A percentile compares a stretch with the other conserved stretches of the same genome.
Conservation (phyloP, 768 basidiomycete genomes). For the Termitomyces sp. region DNA sequence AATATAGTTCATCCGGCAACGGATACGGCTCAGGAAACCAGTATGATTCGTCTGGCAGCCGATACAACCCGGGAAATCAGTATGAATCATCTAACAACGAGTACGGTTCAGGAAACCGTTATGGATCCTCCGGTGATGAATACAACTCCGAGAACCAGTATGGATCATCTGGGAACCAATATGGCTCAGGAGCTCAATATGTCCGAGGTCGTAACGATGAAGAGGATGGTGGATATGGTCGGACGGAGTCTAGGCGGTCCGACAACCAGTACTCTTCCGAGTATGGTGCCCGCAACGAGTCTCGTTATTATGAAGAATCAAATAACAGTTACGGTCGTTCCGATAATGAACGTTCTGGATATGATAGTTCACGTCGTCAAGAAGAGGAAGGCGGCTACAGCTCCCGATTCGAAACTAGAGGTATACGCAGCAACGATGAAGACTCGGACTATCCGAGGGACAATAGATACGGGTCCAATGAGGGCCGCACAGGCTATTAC, state of each 20-base stretch:
- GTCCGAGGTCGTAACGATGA: not conserved
- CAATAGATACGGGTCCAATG: slow-evolving; percentile 6
- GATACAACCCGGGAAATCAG: slow-evolving; percentile 1
- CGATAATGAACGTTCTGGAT: not conserved
- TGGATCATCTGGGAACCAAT: not conserved
- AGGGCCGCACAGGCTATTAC: slow-evolving; percentile 7
- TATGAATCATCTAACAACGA: not conserved
- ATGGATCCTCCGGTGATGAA: not conserved
- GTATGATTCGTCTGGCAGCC: slow-evolving; percentile 3
- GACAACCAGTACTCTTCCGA: slow-evolving; percentile 4
- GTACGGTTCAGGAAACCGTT: slow-evolving; percentile 4
- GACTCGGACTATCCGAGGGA: not conserved
- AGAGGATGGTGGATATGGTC: slow-evolving; percentile 3
- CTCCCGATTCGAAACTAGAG: not conserved
- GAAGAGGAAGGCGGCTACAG: not conserved
- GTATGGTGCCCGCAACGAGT: not conserved
- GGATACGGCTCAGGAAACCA: not conserved
- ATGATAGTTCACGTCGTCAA: not conserved
- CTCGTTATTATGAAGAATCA: slow-evolving; percentile 1
- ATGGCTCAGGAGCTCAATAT: slow-evolving; percentile 1
- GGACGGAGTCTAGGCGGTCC: slow-evolving; percentile 1
- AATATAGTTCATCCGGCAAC: slow-evolving; percentile 3
- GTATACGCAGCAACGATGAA: not conserved
- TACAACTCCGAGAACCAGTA: not conserved
- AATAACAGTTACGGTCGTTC: not conserved